phyloP scores from a whole-genome alignment of 176 grass and related monocot species.

The Oryza meridionalis region DNA sequence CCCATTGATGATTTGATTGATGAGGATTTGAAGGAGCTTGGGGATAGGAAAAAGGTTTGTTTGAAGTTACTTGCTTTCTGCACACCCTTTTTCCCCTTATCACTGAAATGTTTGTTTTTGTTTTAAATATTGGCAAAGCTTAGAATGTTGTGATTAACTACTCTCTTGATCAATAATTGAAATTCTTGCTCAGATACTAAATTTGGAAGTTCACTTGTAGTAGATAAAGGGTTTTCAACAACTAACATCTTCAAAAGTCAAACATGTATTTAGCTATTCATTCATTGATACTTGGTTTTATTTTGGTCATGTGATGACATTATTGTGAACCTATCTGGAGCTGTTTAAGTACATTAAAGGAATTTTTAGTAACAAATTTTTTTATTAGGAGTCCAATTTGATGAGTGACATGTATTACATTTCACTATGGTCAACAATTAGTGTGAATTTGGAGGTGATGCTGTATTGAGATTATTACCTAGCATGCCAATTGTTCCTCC shows the following conservation, averaged over 20 bases:
- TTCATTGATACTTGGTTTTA: neutral
- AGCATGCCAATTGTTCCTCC: neutral
- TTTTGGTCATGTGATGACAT: neutral
- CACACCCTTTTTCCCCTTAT: neutral
- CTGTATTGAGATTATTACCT: neutral
- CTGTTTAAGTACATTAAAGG: neutral
- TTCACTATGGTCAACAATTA: too few species aligned
- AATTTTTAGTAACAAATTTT: neutral
- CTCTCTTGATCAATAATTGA: neutral
- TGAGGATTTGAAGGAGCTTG: constrained; percentile 80
- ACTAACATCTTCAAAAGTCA: neutral
- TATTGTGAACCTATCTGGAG: neutral
- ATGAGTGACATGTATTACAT: neutral
- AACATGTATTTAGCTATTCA: neutral
- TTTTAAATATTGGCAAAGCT: neutral
- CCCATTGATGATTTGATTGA: constrained; percentile 94
- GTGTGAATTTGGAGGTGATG: neutral
- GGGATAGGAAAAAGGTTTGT: constrained; percentile 87
- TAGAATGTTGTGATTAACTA: neutral
- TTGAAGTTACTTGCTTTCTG: neutral
- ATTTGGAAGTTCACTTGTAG: neutral
- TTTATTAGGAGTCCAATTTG: neutral
- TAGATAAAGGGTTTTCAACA: constrained; percentile 4
- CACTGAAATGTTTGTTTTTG: neutral
- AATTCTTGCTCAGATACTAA: neutral